Conservation (phyloP, 805 yeast genomes). For the Barnettozyma pratensis region DNA sequence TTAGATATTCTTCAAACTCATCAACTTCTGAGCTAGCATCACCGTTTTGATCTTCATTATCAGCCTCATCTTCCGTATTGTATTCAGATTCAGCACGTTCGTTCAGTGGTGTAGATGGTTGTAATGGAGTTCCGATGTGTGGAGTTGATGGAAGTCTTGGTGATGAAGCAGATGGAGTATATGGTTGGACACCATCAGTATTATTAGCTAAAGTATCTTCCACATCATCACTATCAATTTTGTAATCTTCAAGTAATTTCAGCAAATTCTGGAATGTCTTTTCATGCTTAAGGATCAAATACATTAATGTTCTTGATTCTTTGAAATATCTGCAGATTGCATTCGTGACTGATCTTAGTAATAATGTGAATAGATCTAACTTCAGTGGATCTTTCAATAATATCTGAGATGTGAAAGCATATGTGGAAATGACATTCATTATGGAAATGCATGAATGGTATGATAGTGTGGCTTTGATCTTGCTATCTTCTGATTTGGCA, state of each 20-base stretch:
- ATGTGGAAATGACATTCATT: slow-evolving; percentile 34
- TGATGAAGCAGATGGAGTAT: neutral
- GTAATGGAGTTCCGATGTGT: slow-evolving; percentile 7
- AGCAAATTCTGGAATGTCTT: slow-evolving; percentile 19
- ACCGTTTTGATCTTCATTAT: slow-evolving; percentile 6
- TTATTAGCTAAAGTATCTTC: neutral
- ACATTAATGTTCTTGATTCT: slow-evolving; percentile 51
- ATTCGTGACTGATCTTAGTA: slow-evolving; percentile 52
- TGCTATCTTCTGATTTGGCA: slow-evolving; percentile 25
- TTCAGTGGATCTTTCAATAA: slow-evolving; percentile 32
- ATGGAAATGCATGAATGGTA: slow-evolving; percentile 45
- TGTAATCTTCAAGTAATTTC: slow-evolving; percentile 6
- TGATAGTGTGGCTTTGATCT: slow-evolving; percentile 35
- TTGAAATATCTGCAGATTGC: slow-evolving; percentile 45
- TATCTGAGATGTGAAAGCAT: slow-evolving; percentile 21
- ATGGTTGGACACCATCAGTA: neutral
- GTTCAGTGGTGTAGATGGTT: slow-evolving; percentile 4
- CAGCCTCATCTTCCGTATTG: slow-evolving; percentile 6
- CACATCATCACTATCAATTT: slow-evolving; percentile 4
- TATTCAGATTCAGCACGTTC: neutral
- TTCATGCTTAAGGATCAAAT: slow-evolving; percentile 38
- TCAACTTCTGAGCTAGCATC: slow-evolving; percentile 14
- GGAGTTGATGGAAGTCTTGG: slow-evolving; percentile 4
- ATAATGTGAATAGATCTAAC: slow-evolving; percentile 51
- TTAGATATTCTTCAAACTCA: slow-evolving; percentile 34